Conservation (phyloP, 352 stramenopile genomes). For the Elongisporangium prolatum region DNA sequence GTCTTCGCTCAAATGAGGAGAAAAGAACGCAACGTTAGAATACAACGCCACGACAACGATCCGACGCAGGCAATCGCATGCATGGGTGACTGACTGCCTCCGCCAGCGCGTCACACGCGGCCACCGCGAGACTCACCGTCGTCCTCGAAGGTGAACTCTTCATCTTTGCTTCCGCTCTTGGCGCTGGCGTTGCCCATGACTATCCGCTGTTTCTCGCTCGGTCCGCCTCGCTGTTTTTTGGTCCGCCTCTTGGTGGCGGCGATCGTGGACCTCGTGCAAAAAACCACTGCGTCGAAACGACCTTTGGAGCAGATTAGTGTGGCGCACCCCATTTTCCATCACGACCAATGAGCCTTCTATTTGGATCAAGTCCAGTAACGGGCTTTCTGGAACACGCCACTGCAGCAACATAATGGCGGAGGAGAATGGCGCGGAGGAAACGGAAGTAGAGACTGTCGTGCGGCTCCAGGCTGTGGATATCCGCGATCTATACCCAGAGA, state of each 20-base stretch:
- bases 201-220: not conserved
- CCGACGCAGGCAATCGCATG: not conserved
- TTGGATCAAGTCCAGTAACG: no score
- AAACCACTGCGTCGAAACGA: not conserved
- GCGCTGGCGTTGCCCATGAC: conserved; percentile 50
- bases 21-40: not conserved
- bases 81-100: not conserved
- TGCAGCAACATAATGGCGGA: no score
- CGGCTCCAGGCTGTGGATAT: conserved; percentile 46
- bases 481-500: conserved; percentile 39
- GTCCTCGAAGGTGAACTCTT: conserved; percentile 75
- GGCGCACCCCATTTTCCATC: not conserved
- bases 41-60: not conserved
- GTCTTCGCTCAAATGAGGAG: conserved; percentile 32
- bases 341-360: not conserved
- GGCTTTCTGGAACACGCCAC: no score
- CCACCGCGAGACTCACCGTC: conserved; percentile 29
- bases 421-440: conserved; percentile 26
- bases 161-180: conserved; percentile 61
- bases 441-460: conserved; percentile 48
- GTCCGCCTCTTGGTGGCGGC: not conserved
- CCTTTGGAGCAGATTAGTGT: not conserved
- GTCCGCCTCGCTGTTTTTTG: not conserved
- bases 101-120: conserved; percentile 1
- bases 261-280: not conserved